Base-by-base conservation (phyloP, 2,329 filamentous ascomycete genomes). In the Teratosphaeria zuluensis region DNA sequence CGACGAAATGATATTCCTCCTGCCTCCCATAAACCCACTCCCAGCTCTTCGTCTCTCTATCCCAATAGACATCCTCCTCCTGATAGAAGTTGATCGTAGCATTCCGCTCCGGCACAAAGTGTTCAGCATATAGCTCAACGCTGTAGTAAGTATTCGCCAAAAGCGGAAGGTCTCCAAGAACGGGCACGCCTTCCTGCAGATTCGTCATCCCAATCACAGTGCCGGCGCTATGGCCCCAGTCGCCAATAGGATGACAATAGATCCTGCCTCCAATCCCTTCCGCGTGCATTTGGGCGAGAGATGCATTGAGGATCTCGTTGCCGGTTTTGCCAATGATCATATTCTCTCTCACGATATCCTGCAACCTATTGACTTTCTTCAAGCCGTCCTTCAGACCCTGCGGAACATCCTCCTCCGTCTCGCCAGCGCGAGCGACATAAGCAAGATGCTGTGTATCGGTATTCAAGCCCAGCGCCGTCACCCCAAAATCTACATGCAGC, bases 61-160 rank as follows among this genome's bases (percentile, higher is more conserved):
- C 52, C 64, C 64, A 65, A 51, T 58, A 63, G 3, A 64, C 60
- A 61, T 65, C 62, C 58, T 64, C 64, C 51, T 65, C 64, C n/a
- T 63, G 28, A 3, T 59, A 59, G 31, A 64, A 65, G 14, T 58
- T 53, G 9, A 64, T 30, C 12, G 59, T 64, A 33, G 58, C 56
- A 48, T 64, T 63, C 51, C 55, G 55, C 42, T 63, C 61, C 12
- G 51, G 52, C 3, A 64, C 62, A 42, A 59, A 64, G 46, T 62
- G 59, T n/a, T 63, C 61, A 7, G 59, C 61, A 38, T 55, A 64
- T 53, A 64, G 54, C 57, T 65, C 64, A 16, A 65, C 54, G 24
- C 62, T 63, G 51, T 63, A 62, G 31, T 63, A 65, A 57, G 59
- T 62, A 16, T 62, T 32, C 53, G 59, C 54, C 54, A 64, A 30